Conservation (phyloP, 2,329 filamentous ascomycete species). For the Claviceps pazoutovae region DNA sequence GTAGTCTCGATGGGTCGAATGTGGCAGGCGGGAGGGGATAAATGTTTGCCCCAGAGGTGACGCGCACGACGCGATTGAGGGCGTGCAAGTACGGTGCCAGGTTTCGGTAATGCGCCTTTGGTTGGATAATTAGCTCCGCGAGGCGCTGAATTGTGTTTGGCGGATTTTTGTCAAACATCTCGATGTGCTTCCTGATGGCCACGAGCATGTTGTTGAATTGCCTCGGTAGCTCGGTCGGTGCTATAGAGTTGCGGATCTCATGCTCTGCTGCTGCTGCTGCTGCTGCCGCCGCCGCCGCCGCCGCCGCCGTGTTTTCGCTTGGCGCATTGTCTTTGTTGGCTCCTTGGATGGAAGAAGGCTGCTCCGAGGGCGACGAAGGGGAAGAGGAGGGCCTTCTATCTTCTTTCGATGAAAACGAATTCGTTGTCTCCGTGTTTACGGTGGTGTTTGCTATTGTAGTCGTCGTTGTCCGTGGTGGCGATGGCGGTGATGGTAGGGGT, state of each 20-base stretch:
- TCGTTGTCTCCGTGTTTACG: neutral
- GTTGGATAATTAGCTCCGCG: constrained; percentile 68
- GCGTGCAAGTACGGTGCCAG: constrained; percentile 80
- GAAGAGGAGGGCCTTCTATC: constrained; percentile 26
- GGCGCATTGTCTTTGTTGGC: constrained; percentile 57
- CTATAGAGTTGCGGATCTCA: constrained; percentile 15
- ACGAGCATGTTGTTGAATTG: constrained; percentile 49
- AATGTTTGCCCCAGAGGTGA: constrained; percentile 65
- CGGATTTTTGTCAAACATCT: constrained; percentile 58
- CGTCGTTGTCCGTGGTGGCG: constrained; percentile 17
- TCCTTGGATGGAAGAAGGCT: constrained; percentile 33
- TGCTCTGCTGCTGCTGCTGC: too few relatives aligned
- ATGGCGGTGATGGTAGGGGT: constrained; percentile 36
- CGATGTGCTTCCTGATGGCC: constrained; percentile 48
- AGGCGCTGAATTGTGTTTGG: constrained; percentile 90
- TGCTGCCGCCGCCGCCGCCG: too few relatives aligned
- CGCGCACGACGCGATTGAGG: constrained; percentile 77
- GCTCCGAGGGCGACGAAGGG: constrained; percentile 19
- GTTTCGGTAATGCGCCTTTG: constrained; percentile 65
- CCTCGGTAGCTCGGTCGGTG: constrained; percentile 42
- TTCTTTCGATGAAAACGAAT: neutral
- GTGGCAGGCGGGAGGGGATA: constrained; percentile 69
- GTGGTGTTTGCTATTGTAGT: neutral
- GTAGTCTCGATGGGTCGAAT: constrained; percentile 41
- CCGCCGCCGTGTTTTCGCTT: constrained; percentile 13